phyloP scores from a whole-genome alignment of 352 stramenopile species.

The Phytopythium cucurbitacearum region DNA sequence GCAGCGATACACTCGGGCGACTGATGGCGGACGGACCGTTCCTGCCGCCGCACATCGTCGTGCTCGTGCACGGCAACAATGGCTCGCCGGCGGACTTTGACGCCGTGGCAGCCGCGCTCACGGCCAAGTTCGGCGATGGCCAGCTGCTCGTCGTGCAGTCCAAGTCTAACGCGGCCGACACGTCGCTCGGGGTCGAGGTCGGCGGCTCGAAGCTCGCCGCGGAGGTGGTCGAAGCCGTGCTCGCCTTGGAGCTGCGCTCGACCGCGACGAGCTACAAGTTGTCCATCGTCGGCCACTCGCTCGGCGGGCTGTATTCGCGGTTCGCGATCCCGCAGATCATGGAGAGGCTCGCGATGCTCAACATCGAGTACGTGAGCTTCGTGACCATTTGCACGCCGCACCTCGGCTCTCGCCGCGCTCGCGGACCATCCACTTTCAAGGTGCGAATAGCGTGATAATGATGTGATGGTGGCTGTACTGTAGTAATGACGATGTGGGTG shows the following conservation, averaged over 20 bases:
- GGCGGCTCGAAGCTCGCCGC: constrained; percentile 58
- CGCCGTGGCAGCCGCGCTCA: constrained; percentile 36
- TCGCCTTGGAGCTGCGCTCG: constrained; percentile 56
- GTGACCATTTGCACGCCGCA: constrained; percentile 79
- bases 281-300: constrained; percentile 68
- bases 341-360: constrained; percentile 42
- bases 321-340: constrained; percentile 64
- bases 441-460: constrained; percentile 20
- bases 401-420: constrained; percentile 63
- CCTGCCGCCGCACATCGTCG: constrained; percentile 65
- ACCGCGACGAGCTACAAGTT: constrained; percentile 52
- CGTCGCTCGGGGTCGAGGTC: constrained; percentile 59
- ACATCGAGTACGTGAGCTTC: constrained; percentile 72
- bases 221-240: constrained; percentile 55
- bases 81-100: constrained; percentile 71
- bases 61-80: constrained; percentile 85
- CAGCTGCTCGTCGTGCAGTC: constrained; percentile 74
- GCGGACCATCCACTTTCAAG: constrained; percentile 58
- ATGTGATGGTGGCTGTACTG: background rate
- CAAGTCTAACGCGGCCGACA: constrained; percentile 49
- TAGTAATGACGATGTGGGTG: constrained; percentile 2
- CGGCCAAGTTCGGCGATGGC: constrained; percentile 32
- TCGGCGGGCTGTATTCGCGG: constrained; percentile 71
- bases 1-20: background rate
- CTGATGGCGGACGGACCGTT: constrained; percentile 1